phyloP scores from a whole-genome alignment of 148 eudicot genomes.

The Rhododendron simsii region DNA sequence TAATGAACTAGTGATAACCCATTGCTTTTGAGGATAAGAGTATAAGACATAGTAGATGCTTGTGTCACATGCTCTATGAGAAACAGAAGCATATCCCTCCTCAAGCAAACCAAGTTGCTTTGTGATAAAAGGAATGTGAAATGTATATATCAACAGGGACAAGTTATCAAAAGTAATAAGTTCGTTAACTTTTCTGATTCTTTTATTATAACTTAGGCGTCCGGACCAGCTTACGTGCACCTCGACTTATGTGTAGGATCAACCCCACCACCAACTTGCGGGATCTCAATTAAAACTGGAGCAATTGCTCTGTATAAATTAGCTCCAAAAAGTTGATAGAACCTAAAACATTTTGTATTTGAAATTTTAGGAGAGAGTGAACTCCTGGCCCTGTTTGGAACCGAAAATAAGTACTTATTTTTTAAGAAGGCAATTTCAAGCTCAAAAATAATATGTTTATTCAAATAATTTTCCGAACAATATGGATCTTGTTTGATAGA shows the following conservation, averaged over 20 bases:
- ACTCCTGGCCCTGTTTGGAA: neutral
- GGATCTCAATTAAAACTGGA: neutral
- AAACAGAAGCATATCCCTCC: neutral
- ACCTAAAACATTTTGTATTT: too few relatives aligned
- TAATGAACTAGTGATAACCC: neutral
- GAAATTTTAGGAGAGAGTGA: too few relatives aligned
- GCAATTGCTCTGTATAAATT: too few relatives aligned
- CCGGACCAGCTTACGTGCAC: neutral
- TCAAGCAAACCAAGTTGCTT: slow-evolving; percentile 6
- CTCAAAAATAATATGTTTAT: too few relatives aligned
- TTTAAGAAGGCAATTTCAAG: too few relatives aligned
- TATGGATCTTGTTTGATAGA: too few relatives aligned
- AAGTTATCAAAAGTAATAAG: slow-evolving; percentile 6
- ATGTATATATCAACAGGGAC: slow-evolving; percentile 2
- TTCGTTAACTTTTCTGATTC: slow-evolving; percentile 13
- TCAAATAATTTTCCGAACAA: too few relatives aligned
- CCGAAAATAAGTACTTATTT: too few relatives aligned
- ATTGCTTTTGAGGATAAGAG: neutral
- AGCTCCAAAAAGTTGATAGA: neutral
- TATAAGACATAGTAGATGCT: neutral
- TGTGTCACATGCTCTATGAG: slow-evolving; percentile 1
- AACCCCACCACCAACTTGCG: neutral
- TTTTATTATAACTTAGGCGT: neutral
- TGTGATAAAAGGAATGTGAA: neutral
- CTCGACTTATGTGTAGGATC: neutral